Percentiles rank a stretch among this genome's conserved stretches.
Evolutionary conservation across 768 basidiomycete genomes (phyloP).

Genomic region (Pholiota microspora): DNA sequence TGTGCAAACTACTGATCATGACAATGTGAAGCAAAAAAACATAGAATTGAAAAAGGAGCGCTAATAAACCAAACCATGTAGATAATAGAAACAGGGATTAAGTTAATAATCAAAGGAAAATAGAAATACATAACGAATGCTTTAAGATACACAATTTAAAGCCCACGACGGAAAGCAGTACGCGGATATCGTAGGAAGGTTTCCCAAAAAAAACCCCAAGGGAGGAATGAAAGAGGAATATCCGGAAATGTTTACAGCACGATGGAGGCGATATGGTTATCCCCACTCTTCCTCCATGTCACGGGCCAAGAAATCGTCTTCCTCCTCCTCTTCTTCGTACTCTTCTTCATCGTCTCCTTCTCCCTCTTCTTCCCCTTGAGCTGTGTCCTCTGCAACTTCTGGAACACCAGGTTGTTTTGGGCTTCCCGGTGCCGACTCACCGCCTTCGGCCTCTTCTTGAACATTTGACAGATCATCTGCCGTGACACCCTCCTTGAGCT

Average conservation of each 20-base stretch:
- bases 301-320: conserved; percentile 80
- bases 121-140: conserved; percentile 5
- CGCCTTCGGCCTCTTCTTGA: conserved; percentile 17
- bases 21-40: neutral
- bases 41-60: neutral
- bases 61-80: neutral
- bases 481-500: conserved; percentile 63
- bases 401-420: conserved; percentile 9
- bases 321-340: conserved; percentile 53
- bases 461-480: conserved; percentile 45
- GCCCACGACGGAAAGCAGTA: neutral
- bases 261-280: conserved; percentile 35
- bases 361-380: conserved; percentile 34
- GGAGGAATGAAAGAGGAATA: neutral
- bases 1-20: neutral
- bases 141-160: neutral
- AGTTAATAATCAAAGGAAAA: conserved; percentile 8
- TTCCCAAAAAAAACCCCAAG: neutral
- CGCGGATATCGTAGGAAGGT: neutral
- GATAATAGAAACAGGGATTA: neutral
- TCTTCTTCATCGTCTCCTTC: conserved; percentile 43
- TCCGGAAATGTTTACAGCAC: neutral
- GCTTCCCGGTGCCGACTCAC: conserved; percentile 13
- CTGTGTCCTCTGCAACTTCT: conserved; percentile 16
- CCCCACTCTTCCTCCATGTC: conserved; percentile 79